Base-by-base conservation (phyloP, 2,329 filamentous ascomycete genomes). In the Trichoderma semiorbis region DNA sequence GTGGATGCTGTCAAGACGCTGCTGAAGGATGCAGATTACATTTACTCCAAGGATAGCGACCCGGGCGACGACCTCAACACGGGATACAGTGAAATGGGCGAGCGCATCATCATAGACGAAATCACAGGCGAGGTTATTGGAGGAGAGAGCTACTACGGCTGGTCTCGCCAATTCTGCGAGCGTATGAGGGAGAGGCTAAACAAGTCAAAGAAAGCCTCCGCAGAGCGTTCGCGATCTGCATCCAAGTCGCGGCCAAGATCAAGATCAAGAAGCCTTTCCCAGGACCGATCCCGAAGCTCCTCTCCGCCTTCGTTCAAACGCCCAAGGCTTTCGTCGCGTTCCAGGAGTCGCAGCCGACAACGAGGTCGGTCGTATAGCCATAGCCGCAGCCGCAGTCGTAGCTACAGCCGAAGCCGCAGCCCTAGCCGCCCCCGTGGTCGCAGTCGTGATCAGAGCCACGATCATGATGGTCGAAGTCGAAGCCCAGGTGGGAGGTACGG, bases 71-170 rank as follows among this genome's bases (percentile, higher is more conserved):
- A 85, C 16, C 81, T 83, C 2, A 78, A 85, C 6, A 81, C 85
- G n/a, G 90, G 93, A 74, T 83, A 95, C n/a, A 91, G 93, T 77
- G 90, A 91, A 74, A 84, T 96, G 72, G 94, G 93, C 12, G 91
- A 96, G 78, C 82, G 86, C 18, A 84, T 93, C 67, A 82, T 90
- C 21, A 79, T 88, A 3, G 90, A 94, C 75, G 89, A 91, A 75
- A 82, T 88, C n/a, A 91, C 88, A 0, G 90, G 90, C 0, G 88
- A 92, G 3, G 82, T 91, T 2, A 79, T 90, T 7, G 85, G 86
- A 7, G 91, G 90, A 1, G 90, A 93, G 74, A 93, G 92, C 1
- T 97, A 97, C 79, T 97, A 97, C 78, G 94, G 94, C 73, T 97
- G 94, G 94, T 95, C 93, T 6, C 87, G 88, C 50, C 84, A 85